Evolutionary conservation across 2,329 filamentous ascomycete genomes (phyloP), one percentile per base, ranked within the genome.

Genomic region (Penicillium sp.): DNA sequence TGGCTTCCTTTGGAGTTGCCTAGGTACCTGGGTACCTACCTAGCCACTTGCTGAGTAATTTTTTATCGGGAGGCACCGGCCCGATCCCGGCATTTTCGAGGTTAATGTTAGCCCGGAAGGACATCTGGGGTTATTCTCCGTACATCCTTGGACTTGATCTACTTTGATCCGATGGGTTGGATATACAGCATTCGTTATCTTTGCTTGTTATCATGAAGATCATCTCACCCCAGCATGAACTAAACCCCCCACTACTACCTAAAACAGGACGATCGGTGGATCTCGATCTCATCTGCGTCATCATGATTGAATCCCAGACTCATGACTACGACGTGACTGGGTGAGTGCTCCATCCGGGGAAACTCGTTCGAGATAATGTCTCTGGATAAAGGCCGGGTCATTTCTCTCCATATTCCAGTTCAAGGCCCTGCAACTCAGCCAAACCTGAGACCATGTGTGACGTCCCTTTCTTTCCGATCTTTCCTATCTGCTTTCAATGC

Each of bases 401-500:
- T 27, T 7, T 27, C 31, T 44, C 10, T 35, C n/a, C 29, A 12
- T 18, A 34, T 37, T 29, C 15, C 15, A 25, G 15, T 27, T 18
- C 34, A 18, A 34, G 16, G 15, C 16, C 29, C 5, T 34, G 18
- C 35, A 35, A 4, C 31, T 15, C 13, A 25, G 29, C 15, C 18
- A 32, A 35, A 25, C 16, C 16, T 16, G 16, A 52, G 41, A 66
- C 29, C 5, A 75, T 77, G 75, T 68, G 65, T 52, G 67, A 62
- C 56, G 29, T 67, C 6, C 73, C 76, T 50, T 75, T 73, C 65
- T 62, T 81, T 46, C 79, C 79, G 18, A 66, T 82, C 50, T 77
- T 80, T 38, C 73, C 80, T 12, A 67, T 82, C 61, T 82, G 80
- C 68, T 79, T 82, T 66, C 80, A 83, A 66, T 83, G 79, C 67